Percentiles rank a stretch among this genome's conserved stretches.
Conservation (phyloP, 352 stramenopile genomes). For the Phytophthora syringae region DNA sequence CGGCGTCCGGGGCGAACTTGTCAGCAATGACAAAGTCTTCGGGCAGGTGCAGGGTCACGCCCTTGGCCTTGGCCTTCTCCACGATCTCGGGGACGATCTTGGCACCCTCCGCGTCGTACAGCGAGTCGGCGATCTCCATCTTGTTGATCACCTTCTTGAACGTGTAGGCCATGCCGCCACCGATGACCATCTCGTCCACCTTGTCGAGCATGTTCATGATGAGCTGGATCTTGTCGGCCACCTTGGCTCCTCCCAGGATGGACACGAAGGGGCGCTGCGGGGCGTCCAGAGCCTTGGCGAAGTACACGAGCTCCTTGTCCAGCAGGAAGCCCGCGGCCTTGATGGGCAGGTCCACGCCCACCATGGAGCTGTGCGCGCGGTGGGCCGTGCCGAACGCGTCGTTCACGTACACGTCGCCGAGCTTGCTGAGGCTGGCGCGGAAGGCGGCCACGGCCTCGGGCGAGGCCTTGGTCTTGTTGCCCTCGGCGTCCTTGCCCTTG, state of each 20-base stretch:
- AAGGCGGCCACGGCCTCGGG: slow-evolving; percentile 96
- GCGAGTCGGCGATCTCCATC: slow-evolving; percentile 94
- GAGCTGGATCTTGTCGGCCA: slow-evolving; percentile 99
- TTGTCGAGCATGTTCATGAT: slow-evolving; percentile 99
- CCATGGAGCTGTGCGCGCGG: slow-evolving; percentile 98
- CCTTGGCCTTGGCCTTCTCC: slow-evolving; percentile 97
- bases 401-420: slow-evolving; percentile 98
- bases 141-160: slow-evolving; percentile 99
- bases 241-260: slow-evolving; percentile 99
- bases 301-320: slow-evolving; percentile 99
- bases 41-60: slow-evolving; percentile 97
- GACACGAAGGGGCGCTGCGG: slow-evolving; percentile 97
- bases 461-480: slow-evolving; percentile 87
- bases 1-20: slow-evolving; percentile 96
- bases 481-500: slow-evolving; percentile 82
- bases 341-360: slow-evolving; percentile 92
- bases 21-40: slow-evolving; percentile 98
- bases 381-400: slow-evolving; percentile 99
- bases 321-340: slow-evolving; percentile 96
- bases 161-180: slow-evolving; percentile 99
- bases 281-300: slow-evolving; percentile 98
- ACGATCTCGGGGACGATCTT: slow-evolving; percentile 94
- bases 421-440: slow-evolving; percentile 86
- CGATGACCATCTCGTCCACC: slow-evolving; percentile 98
- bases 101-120: slow-evolving; percentile 91